Evolutionary conservation across 805 yeast species (phyloP), one percentile per base, ranked within the genome.

Genomic region (Saccharomycopsis olivae): DNA sequence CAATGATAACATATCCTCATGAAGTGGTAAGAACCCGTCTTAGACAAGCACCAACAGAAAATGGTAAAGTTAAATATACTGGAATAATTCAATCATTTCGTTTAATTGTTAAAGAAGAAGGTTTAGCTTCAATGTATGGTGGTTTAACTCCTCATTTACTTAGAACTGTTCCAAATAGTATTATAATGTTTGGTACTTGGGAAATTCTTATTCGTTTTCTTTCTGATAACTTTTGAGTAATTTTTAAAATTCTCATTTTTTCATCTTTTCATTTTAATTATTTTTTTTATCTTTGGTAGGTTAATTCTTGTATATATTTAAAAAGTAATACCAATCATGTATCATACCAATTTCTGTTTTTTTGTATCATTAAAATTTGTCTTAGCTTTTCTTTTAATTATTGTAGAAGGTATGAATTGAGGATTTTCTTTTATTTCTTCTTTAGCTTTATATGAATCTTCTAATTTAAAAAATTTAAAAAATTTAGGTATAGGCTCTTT

Each of bases 181-280:
- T 92, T 56, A 89, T 92, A 51, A 92, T 92, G 98, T 92, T 92
- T 65, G 98, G 99, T 34, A 88, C 97, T 3, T 92, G 97, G 97
- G 99, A 92, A 56, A 58, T 92, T 25, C 75, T 82, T 40, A 75
- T 80, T 35, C 70, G 69, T 42, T 49, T 73, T n/a, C 58, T 78
- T 20, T 70, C 78, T 4, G 41, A 46, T 5, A 30, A 30, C 13
- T 30, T 30, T 23, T 23, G 25, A 8, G 10, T 23, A 23, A 10
- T 23, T 23, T 10, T 23, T 8, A 23, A 8, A 23, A 23, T 23
- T 23, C 25, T 23, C 10, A 8, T 23, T 10, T 23, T 23, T 23
- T 6, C 25, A 10, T 10, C 10, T 10, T 23, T 23, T 23, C 25
- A 8, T n/a, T n/a, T n/a, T n/a, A n/a, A n/a, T n/a, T n/a, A n/a